These are phyloP conservation scores for Ascochyta viciae-villosae DNA, from an alignment of 2,329 filamentous ascomycete species.

Conservation along the genomic window DNA sequence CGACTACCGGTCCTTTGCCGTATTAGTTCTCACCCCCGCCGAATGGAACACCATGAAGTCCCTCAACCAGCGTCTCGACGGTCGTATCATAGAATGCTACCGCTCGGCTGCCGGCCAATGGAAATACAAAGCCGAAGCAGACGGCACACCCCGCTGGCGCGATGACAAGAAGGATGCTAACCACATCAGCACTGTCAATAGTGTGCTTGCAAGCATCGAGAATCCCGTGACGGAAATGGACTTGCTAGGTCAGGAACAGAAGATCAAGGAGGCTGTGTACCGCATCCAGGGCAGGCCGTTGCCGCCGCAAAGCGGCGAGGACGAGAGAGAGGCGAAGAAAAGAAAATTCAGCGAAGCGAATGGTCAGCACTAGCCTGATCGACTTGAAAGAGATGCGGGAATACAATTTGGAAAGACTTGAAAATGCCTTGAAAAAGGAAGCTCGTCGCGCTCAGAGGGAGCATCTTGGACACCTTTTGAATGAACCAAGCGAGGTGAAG, in stretches of 20 bases:
- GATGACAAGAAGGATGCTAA: conserved; percentile 95
- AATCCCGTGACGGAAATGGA: conserved; percentile 86
- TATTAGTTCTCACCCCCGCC: conserved; percentile 70
- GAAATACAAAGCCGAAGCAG: conserved; percentile 68
- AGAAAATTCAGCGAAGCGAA: conserved; percentile 41
- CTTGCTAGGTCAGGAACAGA: conserved; percentile 70
- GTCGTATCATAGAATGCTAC: conserved; percentile 88
- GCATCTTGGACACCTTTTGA: too few relatives aligned
- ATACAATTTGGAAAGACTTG: neutral
- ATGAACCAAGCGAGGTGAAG: too few relatives aligned
- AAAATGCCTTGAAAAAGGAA: neutral
- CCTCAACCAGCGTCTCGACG: conserved; percentile 77
- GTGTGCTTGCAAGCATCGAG: conserved; percentile 87
- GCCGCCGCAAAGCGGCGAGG: conserved; percentile 23
- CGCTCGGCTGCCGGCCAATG: conserved; percentile 77
- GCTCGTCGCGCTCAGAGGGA: too few relatives aligned
- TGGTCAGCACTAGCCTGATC: conserved; percentile 15
- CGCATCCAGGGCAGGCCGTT: conserved; percentile 55
- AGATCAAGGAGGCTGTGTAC: conserved; percentile 85
- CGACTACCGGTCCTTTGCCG: conserved; percentile 69
- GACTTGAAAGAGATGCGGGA: neutral
- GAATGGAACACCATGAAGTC: conserved; percentile 87
- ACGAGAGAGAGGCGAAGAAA: conserved; percentile 41
- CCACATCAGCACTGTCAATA: conserved; percentile 81
- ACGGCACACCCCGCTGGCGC: conserved; percentile 74